Conservation (phyloP, 169 alveolate genomes). For the Plasmodium coatneyi region DNA sequence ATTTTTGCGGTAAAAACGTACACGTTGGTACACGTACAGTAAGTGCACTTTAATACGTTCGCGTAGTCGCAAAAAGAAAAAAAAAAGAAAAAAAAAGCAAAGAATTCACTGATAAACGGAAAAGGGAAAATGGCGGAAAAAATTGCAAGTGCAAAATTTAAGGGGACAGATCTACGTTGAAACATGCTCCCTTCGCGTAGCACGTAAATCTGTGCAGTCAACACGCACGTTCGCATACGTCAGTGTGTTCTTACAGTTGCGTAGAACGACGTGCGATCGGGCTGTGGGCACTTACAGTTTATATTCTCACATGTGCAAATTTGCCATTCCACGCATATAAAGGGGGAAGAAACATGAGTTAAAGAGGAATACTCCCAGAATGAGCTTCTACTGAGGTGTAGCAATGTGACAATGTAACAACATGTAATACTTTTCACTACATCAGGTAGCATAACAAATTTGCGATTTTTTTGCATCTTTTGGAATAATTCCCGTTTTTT, state of each 20-base stretch:
- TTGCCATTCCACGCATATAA: background rate
- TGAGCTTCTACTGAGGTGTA: background rate
- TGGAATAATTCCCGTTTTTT: background rate
- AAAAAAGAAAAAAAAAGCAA: background rate
- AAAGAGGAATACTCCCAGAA: background rate
- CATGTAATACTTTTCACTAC: background rate
- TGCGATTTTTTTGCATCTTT: background rate
- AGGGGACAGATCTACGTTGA: background rate
- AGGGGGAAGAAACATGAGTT: background rate
- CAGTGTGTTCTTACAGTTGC: background rate
- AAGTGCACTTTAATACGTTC: background rate
- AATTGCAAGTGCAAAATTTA: background rate
- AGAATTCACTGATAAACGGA: background rate
- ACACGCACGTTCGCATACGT: background rate
- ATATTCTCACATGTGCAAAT: background rate
- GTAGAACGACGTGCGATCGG: background rate
- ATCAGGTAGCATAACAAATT: background rate
- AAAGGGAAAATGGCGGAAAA: background rate
- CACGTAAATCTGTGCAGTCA: background rate
- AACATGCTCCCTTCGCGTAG: background rate
- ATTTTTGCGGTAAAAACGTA: background rate
- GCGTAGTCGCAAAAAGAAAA: background rate
- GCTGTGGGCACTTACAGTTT: background rate
- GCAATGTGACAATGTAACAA: background rate
- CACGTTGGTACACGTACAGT: background rate